Evolutionary conservation across 495 filamentous ascomycete species (phyloP), one percentile per base, ranked within the genome.

Genomic region (Niebla homalea): DNA sequence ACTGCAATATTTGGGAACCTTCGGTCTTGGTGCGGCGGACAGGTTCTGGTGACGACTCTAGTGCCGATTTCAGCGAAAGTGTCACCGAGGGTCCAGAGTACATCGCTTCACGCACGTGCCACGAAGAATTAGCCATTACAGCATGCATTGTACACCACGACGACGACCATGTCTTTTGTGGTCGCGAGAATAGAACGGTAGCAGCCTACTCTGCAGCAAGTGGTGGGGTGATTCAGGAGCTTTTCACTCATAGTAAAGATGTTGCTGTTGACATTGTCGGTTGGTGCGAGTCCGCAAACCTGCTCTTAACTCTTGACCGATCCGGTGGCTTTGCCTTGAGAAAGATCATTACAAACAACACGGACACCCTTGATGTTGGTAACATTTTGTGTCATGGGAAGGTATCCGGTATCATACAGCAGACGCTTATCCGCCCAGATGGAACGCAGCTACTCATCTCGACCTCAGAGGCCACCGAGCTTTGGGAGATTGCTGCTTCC

Each of bases 1-100:
- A 64, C 36, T 64, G 58, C 47, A 64, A 54, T 36, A 50, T 67
- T 15, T 68, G 64, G 66, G 57, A 55, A 43, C 61, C 50, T 21
- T 46, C 52, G 11, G 26, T 48, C 6, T 42, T 48, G 16, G 32
- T 47, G 12, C 43, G 42, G 16, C 26, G 6, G 26, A 32, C 38
- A 1, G 38, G 16, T 18, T 41, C 38, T 41, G 16, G 38, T 41
- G 38, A 41, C 10, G 38, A 41, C 10, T 41, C 38, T 19, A 41
- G 1, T 22, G 16, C 21, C 8, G 21, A 41, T 41, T 41, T 41
- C 38, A 41, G 16, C 16, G 38, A 41, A 22, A 41, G 38, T n/a
- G 38, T 22, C 8, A 18, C 16, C 11, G 38, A 22, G 4, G 38
- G 21, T 6, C 16, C 38, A 7, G 38, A 41, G 14, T 41, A 41